Conservation (phyloP, 331 rosid species). For the Quercus phellos region DNA sequence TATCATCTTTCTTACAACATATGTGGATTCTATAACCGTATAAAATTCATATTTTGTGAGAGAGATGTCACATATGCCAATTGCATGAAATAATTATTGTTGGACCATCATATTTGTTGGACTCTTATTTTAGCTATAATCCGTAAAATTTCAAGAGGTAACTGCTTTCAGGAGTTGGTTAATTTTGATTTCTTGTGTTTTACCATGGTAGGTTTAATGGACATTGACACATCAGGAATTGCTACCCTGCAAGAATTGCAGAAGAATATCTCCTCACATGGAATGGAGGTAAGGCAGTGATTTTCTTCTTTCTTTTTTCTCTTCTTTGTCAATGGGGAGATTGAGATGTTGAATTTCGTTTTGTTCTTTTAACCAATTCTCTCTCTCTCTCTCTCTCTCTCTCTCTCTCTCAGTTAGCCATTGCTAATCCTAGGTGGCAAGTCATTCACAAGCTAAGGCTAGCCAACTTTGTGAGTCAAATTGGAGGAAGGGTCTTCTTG, state of each 20-base stretch:
- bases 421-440: constrained; percentile 74
- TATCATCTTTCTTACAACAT: too few relatives aligned
- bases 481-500: constrained; percentile 55
- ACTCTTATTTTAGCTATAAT: neutral
- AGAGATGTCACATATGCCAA: too few relatives aligned
- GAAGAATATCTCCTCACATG: constrained; percentile 38
- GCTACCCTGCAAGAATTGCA: constrained; percentile 53
- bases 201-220: constrained; percentile 42
- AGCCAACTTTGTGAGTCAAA: constrained; percentile 53
- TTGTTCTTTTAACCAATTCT: neutral
- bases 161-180: neutral
- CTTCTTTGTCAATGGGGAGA: neutral
- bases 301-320: neutral
- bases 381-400: neutral
- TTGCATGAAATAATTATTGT: neutral
- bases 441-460: constrained; percentile 76
- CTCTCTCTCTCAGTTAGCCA: constrained; percentile 38
- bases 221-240: constrained; percentile 67
- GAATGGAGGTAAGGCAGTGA: constrained; percentile 37
- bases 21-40: too few relatives aligned
- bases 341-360: too few relatives aligned
- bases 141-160: neutral
- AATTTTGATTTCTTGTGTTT: neutral
- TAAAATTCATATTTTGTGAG: too few relatives aligned
- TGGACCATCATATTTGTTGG: neutral